Evolutionary conservation across 2,329 filamentous ascomycete species (phyloP), one percentile per base, ranked within the genome.

Genomic region (Orbilia quercus): DNA sequence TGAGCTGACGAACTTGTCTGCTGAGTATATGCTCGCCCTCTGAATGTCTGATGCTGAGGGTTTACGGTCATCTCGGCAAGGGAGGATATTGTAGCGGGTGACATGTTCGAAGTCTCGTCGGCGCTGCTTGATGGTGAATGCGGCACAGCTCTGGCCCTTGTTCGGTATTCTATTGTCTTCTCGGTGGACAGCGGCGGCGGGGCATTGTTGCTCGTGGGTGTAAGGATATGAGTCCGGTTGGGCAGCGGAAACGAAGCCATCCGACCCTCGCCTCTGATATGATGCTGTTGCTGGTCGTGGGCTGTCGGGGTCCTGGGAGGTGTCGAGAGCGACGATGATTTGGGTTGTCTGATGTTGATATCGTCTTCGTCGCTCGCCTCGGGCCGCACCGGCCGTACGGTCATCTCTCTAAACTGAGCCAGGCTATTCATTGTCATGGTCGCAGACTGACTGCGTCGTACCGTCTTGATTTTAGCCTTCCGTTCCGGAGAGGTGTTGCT

Each of bases 101-200:
- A 57, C 11, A 28, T 25, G 4, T 50, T 36, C 3, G n/a, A n/a
- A n/a, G 45, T 20, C 20, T 66, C 69, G 23, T 65, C 62, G 1
- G 54, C 62, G 50, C 60, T 73, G 31, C 47, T 55, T 1, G 69
- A 73, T 2, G 69, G 69, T 34, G 69, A 73, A 57, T 73, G 69
- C 4, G 69, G 62, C 11, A 57, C 34, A 16, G 31, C 55, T 23
- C 69, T 50, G 16, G 44, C 47, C 20, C 69, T 59, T n/a, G 67
- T 64, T 12, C 60, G 69, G 36, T 73, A 73, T 50, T 73, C 69
- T 25, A 66, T 66, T 18, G 60, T 60, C 38, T 51, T 60, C 18
- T 73, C 69, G 28, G 51, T 45, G 4, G 65, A 62, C 31, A 63
- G 25, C n/a, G 40, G 60, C n/a, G 48, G 60, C 2, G 60, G 23